phyloP scores from a whole-genome alignment of 805 yeast genomes.

The Ogataea trehaloabstinens region DNA sequence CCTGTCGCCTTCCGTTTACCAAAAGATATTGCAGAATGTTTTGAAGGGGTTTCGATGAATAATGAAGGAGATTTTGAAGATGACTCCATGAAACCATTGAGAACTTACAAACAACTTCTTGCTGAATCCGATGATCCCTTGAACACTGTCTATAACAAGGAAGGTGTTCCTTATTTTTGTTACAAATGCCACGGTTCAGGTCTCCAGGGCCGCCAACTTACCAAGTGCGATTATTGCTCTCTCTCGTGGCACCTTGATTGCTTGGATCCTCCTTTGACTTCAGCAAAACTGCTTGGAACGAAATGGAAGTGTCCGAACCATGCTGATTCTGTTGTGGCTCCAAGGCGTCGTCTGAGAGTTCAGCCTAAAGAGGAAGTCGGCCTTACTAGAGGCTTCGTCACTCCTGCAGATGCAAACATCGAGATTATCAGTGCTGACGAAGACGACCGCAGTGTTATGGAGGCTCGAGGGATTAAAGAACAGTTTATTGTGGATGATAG shows the following conservation, averaged over 20 bases:
- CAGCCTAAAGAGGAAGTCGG: constrained; percentile 55
- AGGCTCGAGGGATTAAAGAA: constrained; percentile 12
- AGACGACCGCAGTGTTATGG: constrained; percentile 19
- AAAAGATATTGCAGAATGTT: constrained; percentile 61
- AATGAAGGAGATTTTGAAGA: constrained; percentile 71
- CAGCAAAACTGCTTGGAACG: constrained; percentile 67
- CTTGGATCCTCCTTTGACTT: constrained; percentile 68
- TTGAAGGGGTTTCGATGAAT: constrained; percentile 68
- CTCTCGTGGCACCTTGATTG: constrained; percentile 90
- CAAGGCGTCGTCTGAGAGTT: constrained; percentile 49
- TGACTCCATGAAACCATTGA: constrained; percentile 51
- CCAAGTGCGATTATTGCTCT: constrained; percentile 81
- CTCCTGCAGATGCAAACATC: constrained; percentile 45
- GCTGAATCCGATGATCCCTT: constrained; percentile 56
- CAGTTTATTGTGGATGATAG: constrained; percentile 16
- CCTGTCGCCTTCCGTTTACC: constrained; percentile 74
- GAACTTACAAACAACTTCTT: constrained; percentile 40
- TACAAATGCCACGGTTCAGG: constrained; percentile 75
- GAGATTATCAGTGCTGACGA: constrained; percentile 49
- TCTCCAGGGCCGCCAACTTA: constrained; percentile 50
- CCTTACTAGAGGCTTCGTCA: constrained; percentile 45
- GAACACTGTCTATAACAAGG: constrained; percentile 55
- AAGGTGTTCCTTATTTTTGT: constrained; percentile 70
- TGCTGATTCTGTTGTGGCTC: constrained; percentile 48
- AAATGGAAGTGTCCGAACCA: constrained; percentile 95